Percentiles rank a stretch among this genome's conserved stretches.
These are phyloP conservation scores for Trichoderma breve DNA, from an alignment of 2,329 filamentous ascomycete genomes.

Conservation along the genomic window DNA sequence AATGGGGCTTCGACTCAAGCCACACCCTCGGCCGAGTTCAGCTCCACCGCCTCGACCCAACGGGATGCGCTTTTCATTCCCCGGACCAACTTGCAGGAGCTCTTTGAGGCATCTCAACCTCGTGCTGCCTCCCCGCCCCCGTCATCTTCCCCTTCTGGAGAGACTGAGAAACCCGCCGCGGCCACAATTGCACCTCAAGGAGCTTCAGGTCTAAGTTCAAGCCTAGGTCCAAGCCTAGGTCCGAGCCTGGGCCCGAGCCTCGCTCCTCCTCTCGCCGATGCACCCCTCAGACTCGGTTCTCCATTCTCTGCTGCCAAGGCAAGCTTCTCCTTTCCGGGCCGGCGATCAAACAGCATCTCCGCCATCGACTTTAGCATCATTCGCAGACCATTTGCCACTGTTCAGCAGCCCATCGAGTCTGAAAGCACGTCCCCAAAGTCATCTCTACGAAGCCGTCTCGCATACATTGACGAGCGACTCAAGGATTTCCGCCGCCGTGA, in stretches of 20 bases:
- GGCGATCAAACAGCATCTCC: constrained; percentile 48
- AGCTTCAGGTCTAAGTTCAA: background rate
- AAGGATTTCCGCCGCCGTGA: constrained; percentile 51
- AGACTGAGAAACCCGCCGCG: background rate
- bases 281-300: constrained; percentile 55
- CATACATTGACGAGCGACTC: constrained; percentile 58
- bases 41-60: constrained; percentile 34
- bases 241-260: constrained; percentile 20
- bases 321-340: constrained; percentile 61
- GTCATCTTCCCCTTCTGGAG: background rate
- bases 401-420: constrained; percentile 46
- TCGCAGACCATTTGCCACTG: constrained; percentile 55
- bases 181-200: background rate
- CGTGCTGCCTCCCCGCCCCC: background rate
- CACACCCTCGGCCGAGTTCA: constrained; percentile 32
- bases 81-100: constrained; percentile 42
- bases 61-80: constrained; percentile 42
- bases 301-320: constrained; percentile 52
- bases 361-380: constrained; percentile 45
- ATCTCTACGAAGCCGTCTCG: constrained; percentile 51
- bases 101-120: constrained; percentile 36
- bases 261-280: constrained; percentile 32
- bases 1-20: constrained; percentile 25
- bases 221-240: background rate
- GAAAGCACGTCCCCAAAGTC: constrained; percentile 35